These are phyloP conservation scores for Dendrobium huoshanense DNA, from an alignment of 106 monocot genomes.

Conservation along the genomic window DNA sequence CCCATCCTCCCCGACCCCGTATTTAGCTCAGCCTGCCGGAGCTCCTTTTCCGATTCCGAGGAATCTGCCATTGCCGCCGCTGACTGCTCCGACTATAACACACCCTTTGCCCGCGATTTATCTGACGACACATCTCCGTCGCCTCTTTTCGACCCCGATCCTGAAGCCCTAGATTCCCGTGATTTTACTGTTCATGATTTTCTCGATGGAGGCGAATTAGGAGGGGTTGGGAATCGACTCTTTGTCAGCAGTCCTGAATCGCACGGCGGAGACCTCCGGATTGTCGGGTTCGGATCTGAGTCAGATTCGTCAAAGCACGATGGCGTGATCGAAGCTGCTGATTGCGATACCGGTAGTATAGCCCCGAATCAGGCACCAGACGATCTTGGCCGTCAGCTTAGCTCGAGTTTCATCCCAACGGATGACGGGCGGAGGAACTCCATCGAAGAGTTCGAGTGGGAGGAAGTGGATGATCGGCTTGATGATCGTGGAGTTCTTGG, in stretches of 20 bases:
- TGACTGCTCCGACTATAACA: not conserved
- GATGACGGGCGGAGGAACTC: conserved; percentile 9
- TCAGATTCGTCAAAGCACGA: conserved; percentile 11
- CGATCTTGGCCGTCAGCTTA: conserved; percentile 7
- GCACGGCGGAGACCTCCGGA: not conserved
- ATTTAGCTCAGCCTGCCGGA: not conserved
- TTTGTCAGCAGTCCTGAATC: not conserved
- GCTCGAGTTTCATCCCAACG: conserved; percentile 16
- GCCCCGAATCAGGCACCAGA: not conserved
- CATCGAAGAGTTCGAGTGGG: conserved; percentile 38
- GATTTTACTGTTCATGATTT: not conserved
- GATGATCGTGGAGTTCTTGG: conserved; percentile 8
- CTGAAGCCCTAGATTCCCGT: conserved; percentile 16
- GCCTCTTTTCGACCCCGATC: not conserved
- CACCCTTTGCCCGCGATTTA: not conserved
- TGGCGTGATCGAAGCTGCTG: not conserved
- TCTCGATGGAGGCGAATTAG: not conserved
- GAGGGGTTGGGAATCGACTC: not conserved
- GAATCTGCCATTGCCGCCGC: not conserved
- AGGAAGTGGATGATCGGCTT: conserved; percentile 22
- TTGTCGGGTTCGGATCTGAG: conserved; percentile 16
- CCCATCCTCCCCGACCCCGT: not conserved
- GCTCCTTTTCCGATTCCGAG: not conserved
- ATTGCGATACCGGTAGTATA: not conserved
- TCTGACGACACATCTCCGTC: not conserved